Evolutionary conservation across 2,329 filamentous ascomycete genomes (phyloP), one percentile per base, ranked within the genome.

Genomic region (Sphaerulina musiva): DNA sequence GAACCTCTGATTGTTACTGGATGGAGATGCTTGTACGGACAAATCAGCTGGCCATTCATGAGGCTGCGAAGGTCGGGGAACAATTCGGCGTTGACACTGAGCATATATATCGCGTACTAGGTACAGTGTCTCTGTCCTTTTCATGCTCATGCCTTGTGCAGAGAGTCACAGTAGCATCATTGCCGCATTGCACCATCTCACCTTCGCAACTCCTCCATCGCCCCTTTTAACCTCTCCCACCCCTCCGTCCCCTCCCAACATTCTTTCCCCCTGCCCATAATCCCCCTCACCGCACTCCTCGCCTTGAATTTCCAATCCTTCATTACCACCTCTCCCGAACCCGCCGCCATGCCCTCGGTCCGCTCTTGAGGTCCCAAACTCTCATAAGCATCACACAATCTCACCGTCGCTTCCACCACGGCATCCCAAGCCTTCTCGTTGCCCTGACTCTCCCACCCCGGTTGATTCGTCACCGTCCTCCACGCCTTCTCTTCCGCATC

Each of bases 401-500:
- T 84, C 53, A 90, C 82, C 0, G 93, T 97, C 48, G 88, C 81
- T 57, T 82, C 77, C 2, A 95, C 88, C 4, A 95, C 82, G 0
- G 78, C 77, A 55, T 82, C 74, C 87, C 89, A 95, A 14, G 80
- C 80, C 42, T 77, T 76, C 59, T 79, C 76, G 11, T 83, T 80
- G 9, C 53, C 56, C 40, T 81, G 80, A 29, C 80, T 76, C 59
- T 78, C 76, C 72, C 73, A 78, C 2, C 75, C 74, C 0, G 81
- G 76, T 62, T 80, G 72, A 48, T 78, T 76, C 0, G 80, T 75
- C 0, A 85, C 81, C 0, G 86, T 83, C 2, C 93, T 81, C 91
- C 92, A 98, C 0, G 86, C 89, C 67, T 92, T 91, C 72, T 97
- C 93, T 31, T 91, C 82, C 1, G 88, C 89, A 5, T 90, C 86